A percentile compares a stretch with the other conserved stretches of the same genome.
Conservation (phyloP, 1,139 yeast genomes). For the Geotrichum cucujoidarum region DNA sequence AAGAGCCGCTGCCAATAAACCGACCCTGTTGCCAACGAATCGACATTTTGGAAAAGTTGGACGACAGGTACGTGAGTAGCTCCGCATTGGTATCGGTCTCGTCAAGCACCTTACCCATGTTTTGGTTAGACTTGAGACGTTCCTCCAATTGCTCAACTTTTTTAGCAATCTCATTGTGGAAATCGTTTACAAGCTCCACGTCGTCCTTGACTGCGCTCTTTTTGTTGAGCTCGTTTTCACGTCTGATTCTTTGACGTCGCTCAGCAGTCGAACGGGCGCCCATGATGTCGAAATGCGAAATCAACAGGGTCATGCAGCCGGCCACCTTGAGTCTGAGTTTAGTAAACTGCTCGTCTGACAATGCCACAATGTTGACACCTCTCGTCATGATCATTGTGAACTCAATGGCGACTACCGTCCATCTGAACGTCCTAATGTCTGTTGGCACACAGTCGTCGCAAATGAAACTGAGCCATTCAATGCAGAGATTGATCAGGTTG, state of each 20-base stretch:
- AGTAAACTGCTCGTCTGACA: conserved; percentile 72
- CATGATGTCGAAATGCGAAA: conserved; percentile 96
- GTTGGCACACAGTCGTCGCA: conserved; percentile 95
- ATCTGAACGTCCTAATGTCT: conserved; percentile 82
- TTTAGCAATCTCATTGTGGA: conserved; percentile 55
- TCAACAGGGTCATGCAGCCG: conserved; percentile 86
- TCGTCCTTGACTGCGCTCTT: conserved; percentile 44
- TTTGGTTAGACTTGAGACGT: conserved; percentile 45
- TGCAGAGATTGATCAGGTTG: conserved; percentile 67
- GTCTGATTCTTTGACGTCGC: conserved; percentile 40
- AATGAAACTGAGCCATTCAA: conserved; percentile 88
- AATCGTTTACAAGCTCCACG: conserved; percentile 50
- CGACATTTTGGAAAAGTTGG: conserved; percentile 84
- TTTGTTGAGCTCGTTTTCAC: conserved; percentile 15
- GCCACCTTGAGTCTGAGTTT: conserved; percentile 78
- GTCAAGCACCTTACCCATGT: conserved; percentile 85
- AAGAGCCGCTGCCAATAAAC: conserved; percentile 91
- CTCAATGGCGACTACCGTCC: conserved; percentile 95
- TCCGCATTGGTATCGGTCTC: conserved; percentile 84
- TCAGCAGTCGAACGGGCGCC: conserved; percentile 89
- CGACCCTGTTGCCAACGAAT: conserved; percentile 97
- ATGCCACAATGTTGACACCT: conserved; percentile 80
- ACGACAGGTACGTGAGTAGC: conserved; percentile 77
- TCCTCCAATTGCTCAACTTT: conserved; percentile 58
- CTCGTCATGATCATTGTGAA: conserved; percentile 94